Evolutionary conservation across 2,329 filamentous ascomycete genomes (phyloP), one percentile per base, ranked within the genome.

Genomic region (Chaetomiaceae sp.): DNA sequence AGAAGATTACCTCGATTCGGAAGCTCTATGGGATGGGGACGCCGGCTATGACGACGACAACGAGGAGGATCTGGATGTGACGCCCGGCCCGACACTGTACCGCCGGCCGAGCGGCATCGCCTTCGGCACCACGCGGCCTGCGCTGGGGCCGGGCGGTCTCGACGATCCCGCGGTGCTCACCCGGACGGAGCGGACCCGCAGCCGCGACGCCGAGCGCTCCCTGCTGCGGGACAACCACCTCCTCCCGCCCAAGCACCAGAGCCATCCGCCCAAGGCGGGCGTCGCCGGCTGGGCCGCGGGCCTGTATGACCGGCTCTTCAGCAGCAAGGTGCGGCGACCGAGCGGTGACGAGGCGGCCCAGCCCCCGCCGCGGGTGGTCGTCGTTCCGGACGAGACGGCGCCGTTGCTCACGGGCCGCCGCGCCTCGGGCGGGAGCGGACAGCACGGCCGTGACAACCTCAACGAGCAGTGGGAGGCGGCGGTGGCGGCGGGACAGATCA

Each of bases 391-490:
- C 9, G 72, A 74, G 59, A 65, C 63, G 8, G 63, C 68, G 2
- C 68, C 72, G 8, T 58, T 74, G n/a, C 56, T 73, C 15, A 46
- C 43, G 38, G 24, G 45, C 47, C 33, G 50, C 45, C 19, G 40
- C 35, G 44, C 51, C 20, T 43, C 37, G 5, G 26, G 69, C 70
- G 68, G 71, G 18, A 68, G 68, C 29, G 9, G 22, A 9, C 14
- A 32, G 70, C 70, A 46, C 71, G 68, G 5, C n/a, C n/a, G n/a
- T n/a, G 78, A 80, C 37, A 72, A 76, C 42, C 71, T 90, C 41
- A 79, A 84, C 56, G 75, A 81, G 58, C 84, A 87, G 60, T 95
- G 88, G 88, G 84, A 91, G 52, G 85, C 89, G 51, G 91, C 90
- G 0, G 86, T 96, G 10, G 76, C 80, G 1, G 78, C 84, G 0